These are phyloP conservation scores for Penicillium sp. DNA, from an alignment of 2,329 filamentous ascomycete genomes.

Conservation along the genomic window DNA sequence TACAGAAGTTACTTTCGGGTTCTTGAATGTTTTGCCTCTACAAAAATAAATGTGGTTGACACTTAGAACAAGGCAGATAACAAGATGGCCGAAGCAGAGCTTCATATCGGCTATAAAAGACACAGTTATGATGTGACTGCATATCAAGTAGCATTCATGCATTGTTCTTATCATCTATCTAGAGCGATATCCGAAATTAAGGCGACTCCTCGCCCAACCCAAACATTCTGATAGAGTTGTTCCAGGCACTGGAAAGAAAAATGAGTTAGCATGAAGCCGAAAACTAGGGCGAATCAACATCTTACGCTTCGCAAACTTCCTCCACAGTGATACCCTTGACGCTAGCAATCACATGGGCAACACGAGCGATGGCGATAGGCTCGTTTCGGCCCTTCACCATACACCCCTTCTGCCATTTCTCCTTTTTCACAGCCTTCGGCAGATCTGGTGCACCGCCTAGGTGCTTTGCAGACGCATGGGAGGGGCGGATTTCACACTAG, in stretches of 20 bases:
- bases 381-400: slow-evolving; percentile 97
- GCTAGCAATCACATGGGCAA: slow-evolving; percentile 83
- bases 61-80: neutral
- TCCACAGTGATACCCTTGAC: slow-evolving; percentile 78
- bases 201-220: slow-evolving; percentile 55
- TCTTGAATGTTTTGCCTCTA: neutral
- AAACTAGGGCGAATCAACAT: slow-evolving; percentile 15
- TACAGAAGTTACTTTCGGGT: too few relatives aligned
- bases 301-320: slow-evolving; percentile 76
- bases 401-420: slow-evolving; percentile 81
- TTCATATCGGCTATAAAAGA: neutral
- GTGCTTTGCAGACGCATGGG: slow-evolving; percentile 78
- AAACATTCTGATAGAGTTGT: slow-evolving; percentile 78
- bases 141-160: neutral
- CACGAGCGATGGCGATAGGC: slow-evolving; percentile 78
- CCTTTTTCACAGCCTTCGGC: slow-evolving; percentile 88
- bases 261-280: slow-evolving; percentile 21
- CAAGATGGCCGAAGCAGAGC: neutral
- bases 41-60: neutral
- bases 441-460: slow-evolving; percentile 66
- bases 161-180: neutral
- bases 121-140: neutral
- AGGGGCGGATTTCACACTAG: slow-evolving; percentile 84
- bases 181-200: neutral
- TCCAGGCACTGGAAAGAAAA: slow-evolving; percentile 60